phyloP scores from a whole-genome alignment of 2,329 filamentous ascomycete species.

The Aureobasidium sp. region DNA sequence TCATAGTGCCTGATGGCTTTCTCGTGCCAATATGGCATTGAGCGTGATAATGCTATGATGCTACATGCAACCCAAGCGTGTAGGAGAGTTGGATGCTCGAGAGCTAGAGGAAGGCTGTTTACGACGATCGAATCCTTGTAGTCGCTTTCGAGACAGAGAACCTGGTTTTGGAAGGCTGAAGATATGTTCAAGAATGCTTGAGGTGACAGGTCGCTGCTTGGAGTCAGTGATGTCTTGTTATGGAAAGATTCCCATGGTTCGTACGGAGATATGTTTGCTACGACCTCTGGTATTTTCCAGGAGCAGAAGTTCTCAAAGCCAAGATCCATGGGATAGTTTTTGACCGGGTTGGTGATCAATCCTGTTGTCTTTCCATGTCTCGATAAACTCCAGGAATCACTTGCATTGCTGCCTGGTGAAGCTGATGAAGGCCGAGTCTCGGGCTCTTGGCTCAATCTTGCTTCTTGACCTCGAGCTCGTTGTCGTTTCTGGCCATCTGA shows the following conservation, averaged over 20 bases:
- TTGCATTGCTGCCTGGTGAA: neutral
- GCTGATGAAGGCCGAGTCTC: neutral
- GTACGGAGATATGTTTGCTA: neutral
- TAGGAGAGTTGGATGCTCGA: constrained; percentile 17
- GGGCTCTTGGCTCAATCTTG: neutral
- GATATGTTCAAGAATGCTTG: constrained; percentile 14
- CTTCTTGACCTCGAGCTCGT: neutral
- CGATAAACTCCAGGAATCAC: neutral
- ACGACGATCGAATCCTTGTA: constrained; percentile 17
- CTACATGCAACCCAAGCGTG: constrained; percentile 20
- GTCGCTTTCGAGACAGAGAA: constrained; percentile 16
- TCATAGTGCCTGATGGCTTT: constrained; percentile 19
- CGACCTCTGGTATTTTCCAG: constrained; percentile 6
- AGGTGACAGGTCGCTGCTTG: constrained; percentile 14
- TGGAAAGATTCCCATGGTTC: neutral
- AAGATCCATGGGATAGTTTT: neutral
- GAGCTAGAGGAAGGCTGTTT: constrained; percentile 15
- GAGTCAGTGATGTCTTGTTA: neutral
- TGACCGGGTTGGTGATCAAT: too few species aligned
- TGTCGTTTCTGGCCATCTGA: neutral
- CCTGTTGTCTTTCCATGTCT: neutral
- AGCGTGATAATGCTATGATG: constrained; percentile 13
- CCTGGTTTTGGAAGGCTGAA: constrained; percentile 16
- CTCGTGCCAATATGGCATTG: constrained; percentile 11
- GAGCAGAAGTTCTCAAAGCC: neutral